Evolutionary conservation across 495 filamentous ascomycete species (phyloP).

Genomic region (Platismatia glauca): DNA sequence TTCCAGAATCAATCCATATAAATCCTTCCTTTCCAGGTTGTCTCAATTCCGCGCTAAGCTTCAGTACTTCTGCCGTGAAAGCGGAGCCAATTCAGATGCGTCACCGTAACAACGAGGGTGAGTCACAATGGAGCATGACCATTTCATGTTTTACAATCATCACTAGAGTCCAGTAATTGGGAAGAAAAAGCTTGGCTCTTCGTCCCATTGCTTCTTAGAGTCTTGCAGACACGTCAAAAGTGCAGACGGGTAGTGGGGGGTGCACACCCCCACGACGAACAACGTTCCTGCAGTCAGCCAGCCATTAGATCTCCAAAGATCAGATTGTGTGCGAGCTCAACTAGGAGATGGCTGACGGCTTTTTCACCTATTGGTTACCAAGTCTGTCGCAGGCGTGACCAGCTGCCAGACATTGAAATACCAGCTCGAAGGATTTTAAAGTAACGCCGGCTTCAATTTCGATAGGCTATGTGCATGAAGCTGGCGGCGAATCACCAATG

Average conservation of each 20-base stretch:
- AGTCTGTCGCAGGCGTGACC: background rate
- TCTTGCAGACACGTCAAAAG: constrained; percentile 8
- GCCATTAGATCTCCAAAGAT: background rate
- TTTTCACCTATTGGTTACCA: constrained; percentile 9
- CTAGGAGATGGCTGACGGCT: constrained; percentile 1
- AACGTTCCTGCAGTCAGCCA: constrained; percentile 2
- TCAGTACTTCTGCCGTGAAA: background rate
- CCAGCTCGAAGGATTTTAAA: background rate
- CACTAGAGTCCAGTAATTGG: background rate
- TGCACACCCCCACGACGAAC: background rate
- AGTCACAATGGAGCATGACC: background rate
- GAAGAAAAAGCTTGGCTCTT: background rate
- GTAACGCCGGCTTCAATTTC: background rate
- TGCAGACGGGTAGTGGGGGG: constrained; percentile 3
- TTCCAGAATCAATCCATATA: background rate
- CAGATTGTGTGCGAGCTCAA: constrained; percentile 3
- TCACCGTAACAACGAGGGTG: background rate
- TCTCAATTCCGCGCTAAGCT: background rate
- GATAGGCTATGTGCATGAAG: constrained; percentile 8
- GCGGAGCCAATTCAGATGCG: background rate
- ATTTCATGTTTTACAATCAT: background rate
- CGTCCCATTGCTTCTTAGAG: background rate
- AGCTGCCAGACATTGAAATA: background rate
- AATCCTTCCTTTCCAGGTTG: background rate
- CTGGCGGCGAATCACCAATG: background rate